These are phyloP conservation scores for Irpex sp. DNA, from an alignment of 1,284 basidiomycete genomes.

Conservation along the genomic window DNA sequence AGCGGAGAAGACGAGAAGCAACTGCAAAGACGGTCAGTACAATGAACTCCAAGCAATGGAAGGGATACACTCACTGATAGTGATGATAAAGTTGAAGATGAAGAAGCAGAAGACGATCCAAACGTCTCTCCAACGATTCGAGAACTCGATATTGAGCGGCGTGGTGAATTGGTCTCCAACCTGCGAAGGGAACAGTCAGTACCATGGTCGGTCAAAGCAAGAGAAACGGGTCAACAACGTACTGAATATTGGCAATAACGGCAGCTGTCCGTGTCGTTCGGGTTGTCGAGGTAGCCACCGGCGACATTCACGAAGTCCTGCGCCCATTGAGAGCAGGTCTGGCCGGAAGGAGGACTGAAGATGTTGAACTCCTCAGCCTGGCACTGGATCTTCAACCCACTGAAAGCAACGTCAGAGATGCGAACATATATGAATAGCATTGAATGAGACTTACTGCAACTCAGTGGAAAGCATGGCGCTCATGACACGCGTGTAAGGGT, in stretches of 20 bases:
- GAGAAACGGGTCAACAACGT: constrained; percentile 10
- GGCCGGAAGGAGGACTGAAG: constrained; percentile 70
- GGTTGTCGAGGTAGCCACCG: constrained; percentile 82
- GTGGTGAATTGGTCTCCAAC: constrained; percentile 70
- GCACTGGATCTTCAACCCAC: constrained; percentile 68
- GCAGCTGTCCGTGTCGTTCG: constrained; percentile 55
- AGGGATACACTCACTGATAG: constrained; percentile 47
- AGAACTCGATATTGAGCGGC: constrained; percentile 68
- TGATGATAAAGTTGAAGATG: constrained; percentile 71
- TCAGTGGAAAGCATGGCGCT: constrained; percentile 77
- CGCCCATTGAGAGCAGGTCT: constrained; percentile 76
- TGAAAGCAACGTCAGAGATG: constrained; percentile 22
- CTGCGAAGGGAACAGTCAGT: constrained; percentile 15
- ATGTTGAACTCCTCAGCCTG: constrained; percentile 61
- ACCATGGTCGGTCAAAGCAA: neutral
- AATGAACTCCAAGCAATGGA: constrained; percentile 4
- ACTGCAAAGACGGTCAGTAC: constrained; percentile 17
- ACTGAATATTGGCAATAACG: constrained; percentile 70
- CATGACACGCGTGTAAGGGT: constrained; percentile 72
- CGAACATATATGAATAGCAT: neutral
- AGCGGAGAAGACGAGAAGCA: constrained; percentile 74
- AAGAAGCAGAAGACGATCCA: constrained; percentile 69
- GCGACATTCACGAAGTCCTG: constrained; percentile 56
- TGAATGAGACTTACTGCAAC: constrained; percentile 48
- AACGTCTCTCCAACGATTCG: constrained; percentile 68